Evolutionary conservation across 805 yeast species (phyloP).

Genomic region (Ogataea pilisensis): DNA sequence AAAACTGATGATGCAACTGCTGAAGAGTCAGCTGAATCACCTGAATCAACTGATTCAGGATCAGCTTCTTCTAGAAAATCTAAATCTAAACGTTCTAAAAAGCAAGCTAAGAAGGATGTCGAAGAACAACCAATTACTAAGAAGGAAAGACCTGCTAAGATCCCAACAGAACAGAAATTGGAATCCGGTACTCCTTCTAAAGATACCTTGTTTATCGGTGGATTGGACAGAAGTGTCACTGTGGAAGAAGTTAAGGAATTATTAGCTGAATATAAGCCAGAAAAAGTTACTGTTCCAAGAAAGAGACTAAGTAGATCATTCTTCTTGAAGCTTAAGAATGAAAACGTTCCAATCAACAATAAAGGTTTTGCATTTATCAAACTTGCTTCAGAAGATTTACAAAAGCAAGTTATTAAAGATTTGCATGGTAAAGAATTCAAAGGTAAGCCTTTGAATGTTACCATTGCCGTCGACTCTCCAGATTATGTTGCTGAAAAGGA

Average conservation of each 20-base stretch:
- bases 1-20: constrained; percentile 11
- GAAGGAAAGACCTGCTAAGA: constrained; percentile 20
- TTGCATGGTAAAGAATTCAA: constrained; percentile 63
- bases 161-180: constrained; percentile 25
- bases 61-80: too few relatives aligned
- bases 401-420: constrained; percentile 49
- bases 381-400: constrained; percentile 43
- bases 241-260: constrained; percentile 41
- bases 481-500: constrained; percentile 29
- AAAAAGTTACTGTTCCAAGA: constrained; percentile 57
- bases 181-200: constrained; percentile 51
- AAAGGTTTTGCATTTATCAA: constrained; percentile 66
- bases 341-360: constrained; percentile 45
- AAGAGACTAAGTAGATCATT: constrained; percentile 42
- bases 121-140: constrained; percentile 5
- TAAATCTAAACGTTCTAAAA: background rate
- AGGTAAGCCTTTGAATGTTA: constrained; percentile 64
- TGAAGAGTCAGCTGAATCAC: background rate
- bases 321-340: constrained; percentile 39
- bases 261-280: constrained; percentile 47
- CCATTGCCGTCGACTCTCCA: constrained; percentile 66
- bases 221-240: constrained; percentile 50
- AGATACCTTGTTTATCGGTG: constrained; percentile 59
- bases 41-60: background rate
- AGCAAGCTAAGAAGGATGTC: too few relatives aligned